Conservation (phyloP, 2,329 filamentous ascomycete species). For the Colletotrichum sp. region DNA sequence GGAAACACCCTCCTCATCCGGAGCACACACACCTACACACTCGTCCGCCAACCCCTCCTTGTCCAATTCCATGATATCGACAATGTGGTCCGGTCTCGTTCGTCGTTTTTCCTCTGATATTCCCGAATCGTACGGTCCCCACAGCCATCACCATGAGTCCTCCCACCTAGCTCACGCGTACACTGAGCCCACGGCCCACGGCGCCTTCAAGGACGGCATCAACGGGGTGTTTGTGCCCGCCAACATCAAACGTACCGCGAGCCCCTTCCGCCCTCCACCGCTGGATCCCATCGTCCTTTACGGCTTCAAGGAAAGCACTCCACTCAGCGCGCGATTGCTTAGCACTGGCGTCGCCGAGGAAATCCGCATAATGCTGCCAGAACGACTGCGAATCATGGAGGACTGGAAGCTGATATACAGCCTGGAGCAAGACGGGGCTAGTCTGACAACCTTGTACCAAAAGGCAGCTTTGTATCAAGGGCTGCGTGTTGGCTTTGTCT, state of each 20-base stretch:
- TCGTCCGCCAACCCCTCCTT: slow-evolving; percentile 31
- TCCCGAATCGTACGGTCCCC: slow-evolving; percentile 27
- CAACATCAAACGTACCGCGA: slow-evolving; percentile 63
- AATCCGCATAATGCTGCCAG: slow-evolving; percentile 86
- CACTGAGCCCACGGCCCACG: slow-evolving; percentile 21
- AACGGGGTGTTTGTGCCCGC: slow-evolving; percentile 66
- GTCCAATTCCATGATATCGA: slow-evolving; percentile 35
- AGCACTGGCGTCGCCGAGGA: slow-evolving; percentile 83
- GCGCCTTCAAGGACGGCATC: slow-evolving; percentile 49
- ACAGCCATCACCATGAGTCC: slow-evolving; percentile 23
- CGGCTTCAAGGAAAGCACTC: slow-evolving; percentile 69
- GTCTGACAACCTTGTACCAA: slow-evolving; percentile 84
- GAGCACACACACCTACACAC: slow-evolving; percentile 30
- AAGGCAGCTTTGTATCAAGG: slow-evolving; percentile 72
- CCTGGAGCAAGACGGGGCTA: slow-evolving; percentile 89
- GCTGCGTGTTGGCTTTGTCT: slow-evolving; percentile 83
- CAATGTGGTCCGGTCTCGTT: slow-evolving; percentile 67
- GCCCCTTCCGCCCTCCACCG: slow-evolving; percentile 86
- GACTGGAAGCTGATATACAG: slow-evolving; percentile 89
- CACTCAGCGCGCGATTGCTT: slow-evolving; percentile 68
- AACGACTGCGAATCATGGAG: slow-evolving; percentile 85
- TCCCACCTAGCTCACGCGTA: slow-evolving; percentile 28
- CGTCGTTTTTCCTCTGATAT: slow-evolving; percentile 67
- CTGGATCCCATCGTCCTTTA: slow-evolving; percentile 79
- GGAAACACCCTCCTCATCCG: slow-evolving; percentile 28